phyloP scores from a whole-genome alignment of 164 flowering plant genomes.

The Chimonanthus salicifolius region DNA sequence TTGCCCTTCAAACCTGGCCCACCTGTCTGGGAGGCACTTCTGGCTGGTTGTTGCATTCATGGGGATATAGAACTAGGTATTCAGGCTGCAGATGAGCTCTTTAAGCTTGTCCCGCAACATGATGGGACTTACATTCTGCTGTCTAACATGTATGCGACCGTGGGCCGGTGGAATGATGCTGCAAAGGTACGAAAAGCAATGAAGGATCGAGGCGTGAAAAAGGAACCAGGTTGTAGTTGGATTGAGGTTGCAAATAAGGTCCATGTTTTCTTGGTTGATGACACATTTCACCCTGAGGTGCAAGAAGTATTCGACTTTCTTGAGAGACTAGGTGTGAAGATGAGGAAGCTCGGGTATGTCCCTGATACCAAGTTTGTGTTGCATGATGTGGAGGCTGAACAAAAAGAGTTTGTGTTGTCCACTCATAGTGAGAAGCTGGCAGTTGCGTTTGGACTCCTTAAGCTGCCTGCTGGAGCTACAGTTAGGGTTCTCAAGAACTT shows the following conservation, averaged over 20 bases:
- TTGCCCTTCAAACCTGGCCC: slow-evolving; percentile 67
- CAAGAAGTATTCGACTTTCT: slow-evolving; percentile 47
- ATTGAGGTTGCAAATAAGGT: slow-evolving; percentile 64
- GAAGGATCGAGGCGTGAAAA: slow-evolving; percentile 77
- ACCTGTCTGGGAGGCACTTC: slow-evolving; percentile 73
- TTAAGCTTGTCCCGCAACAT: slow-evolving; percentile 55
- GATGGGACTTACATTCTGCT: slow-evolving; percentile 67
- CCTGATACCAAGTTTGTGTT: slow-evolving; percentile 43
- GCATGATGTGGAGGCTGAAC: slow-evolving; percentile 59
- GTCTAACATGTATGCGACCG: slow-evolving; percentile 59
- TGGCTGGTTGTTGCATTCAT: slow-evolving; percentile 66
- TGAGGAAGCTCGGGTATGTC: slow-evolving; percentile 60
- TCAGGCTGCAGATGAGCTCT: slow-evolving; percentile 57
- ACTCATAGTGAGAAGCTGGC: slow-evolving; percentile 90
- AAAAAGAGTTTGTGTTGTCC: slow-evolving; percentile 53
- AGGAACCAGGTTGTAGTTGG: slow-evolving; percentile 95
- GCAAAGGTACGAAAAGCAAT: slow-evolving; percentile 60
- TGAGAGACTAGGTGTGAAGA: slow-evolving; percentile 35
- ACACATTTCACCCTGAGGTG: slow-evolving; percentile 58
- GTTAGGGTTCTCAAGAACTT: slow-evolving; percentile 75
- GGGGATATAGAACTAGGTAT: slow-evolving; percentile 62
- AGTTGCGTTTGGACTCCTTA: slow-evolving; percentile 68
- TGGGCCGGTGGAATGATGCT: slow-evolving; percentile 53
- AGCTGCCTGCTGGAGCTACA: slow-evolving; percentile 59
- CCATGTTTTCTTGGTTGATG: slow-evolving; percentile 73